phyloP scores from a whole-genome alignment of 495 filamentous ascomycete species.

The Pseudotulostoma volvatum region DNA sequence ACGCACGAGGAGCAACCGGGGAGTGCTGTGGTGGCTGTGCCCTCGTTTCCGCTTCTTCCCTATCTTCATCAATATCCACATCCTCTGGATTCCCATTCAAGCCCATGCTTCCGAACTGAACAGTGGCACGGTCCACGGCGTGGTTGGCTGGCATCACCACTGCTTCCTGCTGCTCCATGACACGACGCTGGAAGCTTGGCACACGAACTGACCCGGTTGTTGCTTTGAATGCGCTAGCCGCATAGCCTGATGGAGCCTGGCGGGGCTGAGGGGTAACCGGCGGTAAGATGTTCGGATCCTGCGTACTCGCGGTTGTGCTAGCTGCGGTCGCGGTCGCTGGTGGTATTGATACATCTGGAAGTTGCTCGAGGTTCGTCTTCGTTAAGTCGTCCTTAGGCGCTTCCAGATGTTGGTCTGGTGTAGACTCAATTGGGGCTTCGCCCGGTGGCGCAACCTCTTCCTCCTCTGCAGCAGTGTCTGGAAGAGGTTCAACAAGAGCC shows the following conservation, averaged over 20 bases:
- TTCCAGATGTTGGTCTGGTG: constrained; percentile 38
- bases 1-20: constrained; percentile 76
- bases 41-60: constrained; percentile 88
- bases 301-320: constrained; percentile 77
- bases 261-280: constrained; percentile 43
- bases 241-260: constrained; percentile 49
- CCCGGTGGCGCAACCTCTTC: constrained; percentile 9
- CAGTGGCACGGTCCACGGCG: constrained; percentile 79
- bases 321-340: constrained; percentile 66
- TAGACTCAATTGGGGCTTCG: constrained; percentile 18
- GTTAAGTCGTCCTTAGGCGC: constrained; percentile 78
- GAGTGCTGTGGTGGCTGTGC: constrained; percentile 90
- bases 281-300: constrained; percentile 43
- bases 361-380: constrained; percentile 75
- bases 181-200: constrained; percentile 61
- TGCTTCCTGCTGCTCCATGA: constrained; percentile 88
- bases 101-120: constrained; percentile 94
- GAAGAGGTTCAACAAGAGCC: constrained; percentile 9
- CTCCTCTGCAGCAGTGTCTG: constrained; percentile 13
- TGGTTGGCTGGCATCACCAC: constrained; percentile 99
- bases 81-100: constrained; percentile 58
- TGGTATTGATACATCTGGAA: constrained; percentile 62
- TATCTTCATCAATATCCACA: constrained; percentile 80
- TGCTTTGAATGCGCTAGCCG: constrained; percentile 61
- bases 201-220: constrained; percentile 41